A percentile compares a stretch with the other conserved stretches of the same genome.
Evolutionary conservation across 2,329 filamentous ascomycete genomes (phyloP).

Genomic region (Aspergillus costaricaensis): DNA sequence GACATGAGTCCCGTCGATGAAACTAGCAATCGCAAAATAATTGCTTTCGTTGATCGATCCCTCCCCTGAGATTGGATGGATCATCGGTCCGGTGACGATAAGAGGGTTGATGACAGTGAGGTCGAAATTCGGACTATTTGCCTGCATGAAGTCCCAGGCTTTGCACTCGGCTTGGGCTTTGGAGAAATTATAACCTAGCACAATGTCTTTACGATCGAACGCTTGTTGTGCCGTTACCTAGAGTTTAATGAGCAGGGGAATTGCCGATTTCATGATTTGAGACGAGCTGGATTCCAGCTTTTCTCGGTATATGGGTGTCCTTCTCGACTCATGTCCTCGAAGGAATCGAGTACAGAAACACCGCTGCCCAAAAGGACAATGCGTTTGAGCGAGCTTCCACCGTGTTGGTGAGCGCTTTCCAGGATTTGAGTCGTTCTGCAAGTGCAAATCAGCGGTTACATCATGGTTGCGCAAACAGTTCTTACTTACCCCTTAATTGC

Average conservation of each 20-base stretch:
- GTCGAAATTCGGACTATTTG: slow-evolving; percentile 16
- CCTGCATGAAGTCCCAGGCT: slow-evolving; percentile 21
- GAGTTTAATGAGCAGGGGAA: background rate
- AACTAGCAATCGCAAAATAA: slow-evolving; percentile 23
- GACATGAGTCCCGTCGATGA: slow-evolving; percentile 25
- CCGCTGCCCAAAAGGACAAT: slow-evolving; percentile 42
- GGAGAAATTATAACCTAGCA: slow-evolving; percentile 21
- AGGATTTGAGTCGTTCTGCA: slow-evolving; percentile 22
- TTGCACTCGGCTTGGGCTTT: slow-evolving; percentile 17
- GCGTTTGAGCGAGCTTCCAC: slow-evolving; percentile 16
- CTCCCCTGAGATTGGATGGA: slow-evolving; percentile 21
- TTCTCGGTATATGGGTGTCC: slow-evolving; percentile 29
- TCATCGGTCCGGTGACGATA: slow-evolving; percentile 27
- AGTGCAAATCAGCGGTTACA: background rate
- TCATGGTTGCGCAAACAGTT: slow-evolving; percentile 43
- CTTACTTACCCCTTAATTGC: slow-evolving; percentile 46
- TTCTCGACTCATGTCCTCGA: slow-evolving; percentile 20
- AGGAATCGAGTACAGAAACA: slow-evolving; percentile 32
- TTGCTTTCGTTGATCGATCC: slow-evolving; percentile 26
- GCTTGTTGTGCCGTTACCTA: slow-evolving; percentile 22
- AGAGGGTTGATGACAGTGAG: slow-evolving; percentile 22
- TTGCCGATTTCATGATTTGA: no score
- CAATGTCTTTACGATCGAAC: slow-evolving; percentile 13
- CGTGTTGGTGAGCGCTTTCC: slow-evolving; percentile 12
- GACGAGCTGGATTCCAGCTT: slow-evolving; percentile 23